Percentiles rank a stretch among this genome's conserved stretches.
These are phyloP conservation scores for Xerocomellus intermedius DNA, from an alignment of 768 basidiomycete species.

Conservation along the genomic window DNA sequence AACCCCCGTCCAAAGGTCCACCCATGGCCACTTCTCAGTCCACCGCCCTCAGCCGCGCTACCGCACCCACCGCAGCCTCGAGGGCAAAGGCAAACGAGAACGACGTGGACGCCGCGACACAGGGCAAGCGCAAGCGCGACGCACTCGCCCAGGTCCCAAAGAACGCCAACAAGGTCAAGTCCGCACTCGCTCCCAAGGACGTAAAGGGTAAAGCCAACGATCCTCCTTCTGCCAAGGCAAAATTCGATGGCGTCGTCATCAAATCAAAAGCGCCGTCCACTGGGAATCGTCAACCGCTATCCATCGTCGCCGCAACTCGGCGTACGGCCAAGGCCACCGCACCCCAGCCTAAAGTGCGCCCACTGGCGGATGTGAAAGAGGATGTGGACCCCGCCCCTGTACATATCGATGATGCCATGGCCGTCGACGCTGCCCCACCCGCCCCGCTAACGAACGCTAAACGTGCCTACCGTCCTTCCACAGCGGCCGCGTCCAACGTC, in stretches of 20 bases:
- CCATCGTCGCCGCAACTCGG: constrained; percentile 48
- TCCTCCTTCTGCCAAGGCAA: constrained; percentile 42
- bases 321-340: constrained; percentile 34
- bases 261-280: constrained; percentile 43
- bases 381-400: constrained; percentile 16
- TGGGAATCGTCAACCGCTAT: constrained; percentile 51
- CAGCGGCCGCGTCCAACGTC: constrained; percentile 10
- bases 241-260: constrained; percentile 63
- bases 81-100: constrained; percentile 37
- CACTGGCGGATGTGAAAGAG: constrained; percentile 32
- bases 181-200: constrained; percentile 32
- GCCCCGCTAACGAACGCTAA: constrained; percentile 2
- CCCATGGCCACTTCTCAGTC: constrained; percentile 37
- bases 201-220: constrained; percentile 58
- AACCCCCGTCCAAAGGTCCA: constrained; percentile 44
- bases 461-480: constrained; percentile 33
- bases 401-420: constrained; percentile 52
- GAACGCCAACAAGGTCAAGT: constrained; percentile 43
- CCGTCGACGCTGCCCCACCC: constrained; percentile 43
- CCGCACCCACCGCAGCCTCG: constrained; percentile 40
- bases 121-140: constrained; percentile 73
- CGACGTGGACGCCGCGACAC: constrained; percentile 46
- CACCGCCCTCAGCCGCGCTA: constrained; percentile 40
- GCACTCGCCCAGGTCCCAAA: constrained; percentile 71
- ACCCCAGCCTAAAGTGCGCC: constrained; percentile 19